Evolutionary conservation across 2,329 filamentous ascomycete species (phyloP), one percentile per base, ranked within the genome.

Genomic region (Fusarium pseudograminearum): DNA sequence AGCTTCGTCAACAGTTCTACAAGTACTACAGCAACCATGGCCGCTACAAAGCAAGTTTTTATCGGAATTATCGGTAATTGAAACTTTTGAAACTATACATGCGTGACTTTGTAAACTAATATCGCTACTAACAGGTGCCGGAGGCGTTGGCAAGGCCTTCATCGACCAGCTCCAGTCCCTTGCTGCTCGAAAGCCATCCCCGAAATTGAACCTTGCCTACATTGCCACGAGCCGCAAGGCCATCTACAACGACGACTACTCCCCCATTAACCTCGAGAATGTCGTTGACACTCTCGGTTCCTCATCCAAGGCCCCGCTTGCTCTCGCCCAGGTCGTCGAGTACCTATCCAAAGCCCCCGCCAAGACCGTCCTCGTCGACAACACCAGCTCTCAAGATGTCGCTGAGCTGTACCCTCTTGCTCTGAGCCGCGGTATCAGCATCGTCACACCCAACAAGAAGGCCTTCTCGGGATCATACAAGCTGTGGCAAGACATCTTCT

Each of bases 391-490:
- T 73, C 91, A 95, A 74, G 90, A 92, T 69, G 86, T 99, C 31
- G 96, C 95, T 50, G 88, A 92, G 65, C 83, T 88, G 31, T 99
- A 99, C 80, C 94, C 96, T 2, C 80, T 87, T 47, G 93, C 97
- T 80, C 84, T 99, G 65, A 86, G 88, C 75, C 88, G 89, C 69
- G 95, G 94, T 15, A 90, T 99, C 80, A 95, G 90, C 80, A 89
- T 99, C 74, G 93, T 98, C 30, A 99, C 96, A 1, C 94, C 96
- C 44, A 99, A 98, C 86, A 99, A 99, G 85, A 99, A 99, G 83
- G 95, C 92, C 16, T 99, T 99, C 82, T 97, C 93, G 0, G 90
- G 92, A 61, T 89, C 88, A 46, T 90, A 93, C 75, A 85, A 89
- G 73, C 84, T 97, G 58, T 99, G 95, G 94, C 87, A 93, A 76